Evolutionary conservation across 2,329 filamentous ascomycete species (phyloP).

Genomic region (Aspergillus alliaceus): DNA sequence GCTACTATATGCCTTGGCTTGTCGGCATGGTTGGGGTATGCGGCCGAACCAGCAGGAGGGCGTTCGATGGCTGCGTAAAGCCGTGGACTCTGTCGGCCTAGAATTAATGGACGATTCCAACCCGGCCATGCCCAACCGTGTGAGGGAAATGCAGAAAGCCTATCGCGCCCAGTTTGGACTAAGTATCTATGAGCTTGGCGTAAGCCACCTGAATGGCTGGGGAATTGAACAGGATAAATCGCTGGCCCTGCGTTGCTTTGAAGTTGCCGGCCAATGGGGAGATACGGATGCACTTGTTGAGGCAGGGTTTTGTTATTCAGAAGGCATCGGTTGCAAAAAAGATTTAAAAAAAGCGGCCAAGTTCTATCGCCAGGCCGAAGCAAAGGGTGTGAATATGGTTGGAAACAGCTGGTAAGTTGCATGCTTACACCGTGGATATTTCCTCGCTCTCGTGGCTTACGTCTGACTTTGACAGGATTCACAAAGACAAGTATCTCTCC

Average conservation of each 20-base stretch:
- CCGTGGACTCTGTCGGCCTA: conserved; percentile 77
- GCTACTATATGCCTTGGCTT: conserved; percentile 92
- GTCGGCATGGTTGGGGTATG: conserved; percentile 97
- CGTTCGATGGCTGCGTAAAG: conserved; percentile 87
- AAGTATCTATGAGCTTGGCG: conserved; percentile 92
- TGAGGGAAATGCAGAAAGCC: conserved; percentile 68
- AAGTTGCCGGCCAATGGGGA: conserved; percentile 94
- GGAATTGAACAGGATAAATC: conserved; percentile 90
- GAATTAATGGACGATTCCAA: conserved; percentile 78
- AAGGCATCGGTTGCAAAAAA: conserved; percentile 93
- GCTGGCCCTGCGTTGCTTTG: conserved; percentile 87
- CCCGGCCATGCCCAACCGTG: conserved; percentile 50
- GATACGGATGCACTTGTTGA: conserved; percentile 92
- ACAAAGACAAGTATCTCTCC: conserved; percentile 87
- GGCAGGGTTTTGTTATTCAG: conserved; percentile 92
- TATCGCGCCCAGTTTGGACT: conserved; percentile 91
- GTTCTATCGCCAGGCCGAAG: conserved; percentile 86
- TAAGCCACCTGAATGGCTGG: conserved; percentile 98
- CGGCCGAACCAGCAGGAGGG: conserved; percentile 86
- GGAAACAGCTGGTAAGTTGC: conserved; percentile 89
- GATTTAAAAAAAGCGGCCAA: conserved; percentile 90
- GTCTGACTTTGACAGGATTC: conserved; percentile 66
- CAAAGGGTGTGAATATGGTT: conserved; percentile 94
- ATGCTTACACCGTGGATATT: background rate
- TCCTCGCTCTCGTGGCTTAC: conserved; percentile 14